Base-by-base conservation (phyloP, 495 filamentous ascomycete species). In the Aspergillus diversus region DNA sequence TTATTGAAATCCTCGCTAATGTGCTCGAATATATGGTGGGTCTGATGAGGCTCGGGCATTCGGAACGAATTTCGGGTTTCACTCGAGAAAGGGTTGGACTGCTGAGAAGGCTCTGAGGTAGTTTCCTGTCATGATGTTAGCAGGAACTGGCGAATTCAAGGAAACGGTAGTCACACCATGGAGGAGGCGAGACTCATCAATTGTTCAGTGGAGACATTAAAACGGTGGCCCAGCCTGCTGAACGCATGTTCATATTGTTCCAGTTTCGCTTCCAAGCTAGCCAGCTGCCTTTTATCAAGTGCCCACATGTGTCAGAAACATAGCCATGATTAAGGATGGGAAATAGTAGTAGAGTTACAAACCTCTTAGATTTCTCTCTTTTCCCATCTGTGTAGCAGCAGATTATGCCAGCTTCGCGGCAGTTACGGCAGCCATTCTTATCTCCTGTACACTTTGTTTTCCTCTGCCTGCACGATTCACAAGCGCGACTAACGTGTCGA, bases 371-470 rank as follows among this genome's bases (percentile, higher is more conserved):
- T 55, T 78, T 78, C 59, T 87, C 86, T 69, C 84, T 75, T 65
- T 86, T 88, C 12, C 83, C 83, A 66, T 84, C 81, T 3, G 76
- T 81, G 69, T 87, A 88, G 55, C 71, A 76, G 63, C 86, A 89
- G 12, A 71, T 70, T 17, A 81, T 72, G 16, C 77, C 76, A 34
- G 79, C 80, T 49, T 83, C 80, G 47, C 74, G 67, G 61, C 86
- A 89, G 59, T 86, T 84, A 39, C 79, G 74, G 58, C 86, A 89
- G 5, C 72, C 77, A 51, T 83, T 83, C 61, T 78, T 77, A 16
- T 79, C 82, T 21, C 84, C 85, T 37, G 81, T 81, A 65, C 85
- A 87, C 67, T 86, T 88, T 48, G 83, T 83, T 68, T 88, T 88
- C 49, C 79, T 76, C 55, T 77, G 74, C 42, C 79, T 71, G 61